Evolutionary conservation across 1,284 basidiomycete genomes (phyloP), one percentile per base, ranked within the genome.

Genomic region (Malassezia vespertilionis): DNA sequence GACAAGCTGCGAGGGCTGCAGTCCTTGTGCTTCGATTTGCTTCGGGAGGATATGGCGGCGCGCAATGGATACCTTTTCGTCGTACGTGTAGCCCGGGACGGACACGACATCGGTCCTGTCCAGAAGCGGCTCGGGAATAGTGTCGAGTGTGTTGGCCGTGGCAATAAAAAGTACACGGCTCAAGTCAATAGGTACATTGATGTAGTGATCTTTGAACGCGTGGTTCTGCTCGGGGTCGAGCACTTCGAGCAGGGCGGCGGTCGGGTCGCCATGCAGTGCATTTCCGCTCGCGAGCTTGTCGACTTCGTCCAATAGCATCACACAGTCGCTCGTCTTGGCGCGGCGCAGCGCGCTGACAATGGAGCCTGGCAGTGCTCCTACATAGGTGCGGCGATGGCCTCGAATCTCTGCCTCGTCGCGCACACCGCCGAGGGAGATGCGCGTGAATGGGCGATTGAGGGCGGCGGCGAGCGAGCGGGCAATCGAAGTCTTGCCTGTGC

Each of bases 21-120:
- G 45, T 83, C 76, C 4, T 79, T 84, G 63, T 82, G 87, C 80
- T 27, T 72, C 71, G 26, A 86, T 74, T 69, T 89, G 86, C 70
- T 89, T 90, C 9, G 86, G 85, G 8, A 90, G 73, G 18, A 90
- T 78, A 75, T 86, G 61, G 61, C 77, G 44, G 2, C 62, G 57
- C 1, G 73, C 73, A 41, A 74, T 74, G 45, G 65, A 62, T 1
- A 74, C 62, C 54, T 74, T 74, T 45, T 74, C 73, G 33, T 71
- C 62, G 54, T 72, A 62, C 39, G 71, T 70, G 58, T 74, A 74
- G 5, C 73, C 73, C 21, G 70, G 65, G 12, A 74, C 56, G 33
- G 72, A 60, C 24, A 74, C 72, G 17, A 71, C 58, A 44, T 74
- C 73, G 46, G 72, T 72, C 11, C 73, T 69, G 53, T 74, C 73